phyloP scores from a whole-genome alignment of 1,284 basidiomycete species.

The Exobasidium rhododendri region DNA sequence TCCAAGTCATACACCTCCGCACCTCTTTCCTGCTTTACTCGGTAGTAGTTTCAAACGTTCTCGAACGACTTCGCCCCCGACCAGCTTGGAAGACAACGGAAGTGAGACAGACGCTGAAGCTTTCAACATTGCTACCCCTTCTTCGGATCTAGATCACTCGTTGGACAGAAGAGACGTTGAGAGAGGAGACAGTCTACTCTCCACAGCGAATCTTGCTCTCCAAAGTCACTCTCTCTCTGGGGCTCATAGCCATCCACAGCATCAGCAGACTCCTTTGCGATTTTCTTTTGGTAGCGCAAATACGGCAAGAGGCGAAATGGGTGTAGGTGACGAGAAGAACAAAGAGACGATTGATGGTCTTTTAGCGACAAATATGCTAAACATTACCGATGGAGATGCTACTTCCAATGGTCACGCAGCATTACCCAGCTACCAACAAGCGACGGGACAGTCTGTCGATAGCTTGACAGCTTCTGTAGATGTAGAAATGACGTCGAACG shows the following conservation, averaged over 20 bases:
- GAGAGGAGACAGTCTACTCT: too few relatives aligned
- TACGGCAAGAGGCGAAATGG: neutral
- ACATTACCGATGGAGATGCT: neutral
- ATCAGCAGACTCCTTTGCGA: neutral
- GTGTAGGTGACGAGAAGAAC: neutral
- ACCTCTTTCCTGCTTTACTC: neutral
- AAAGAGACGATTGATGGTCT: neutral
- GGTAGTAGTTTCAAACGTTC: neutral
- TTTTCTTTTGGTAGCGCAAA: neutral
- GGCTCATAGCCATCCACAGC: too few relatives aligned
- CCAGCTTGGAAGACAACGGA: neutral
- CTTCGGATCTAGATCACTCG: neutral
- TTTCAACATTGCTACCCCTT: neutral
- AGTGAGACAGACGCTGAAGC: neutral
- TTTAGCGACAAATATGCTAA: neutral
- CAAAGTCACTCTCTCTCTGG: too few relatives aligned
- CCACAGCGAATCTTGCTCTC: too few relatives aligned
- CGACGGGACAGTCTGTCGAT: conserved; percentile 7
- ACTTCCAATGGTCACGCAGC: neutral
- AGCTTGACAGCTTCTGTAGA: neutral
- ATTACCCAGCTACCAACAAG: conserved; percentile 9
- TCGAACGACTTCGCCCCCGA: neutral
- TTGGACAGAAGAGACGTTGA: too few relatives aligned
- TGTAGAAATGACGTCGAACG: neutral
- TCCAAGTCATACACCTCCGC: neutral